These are phyloP conservation scores for Nitzschia putrida DNA, from an alignment of 108 stramenopile genomes.

Conservation along the genomic window DNA sequence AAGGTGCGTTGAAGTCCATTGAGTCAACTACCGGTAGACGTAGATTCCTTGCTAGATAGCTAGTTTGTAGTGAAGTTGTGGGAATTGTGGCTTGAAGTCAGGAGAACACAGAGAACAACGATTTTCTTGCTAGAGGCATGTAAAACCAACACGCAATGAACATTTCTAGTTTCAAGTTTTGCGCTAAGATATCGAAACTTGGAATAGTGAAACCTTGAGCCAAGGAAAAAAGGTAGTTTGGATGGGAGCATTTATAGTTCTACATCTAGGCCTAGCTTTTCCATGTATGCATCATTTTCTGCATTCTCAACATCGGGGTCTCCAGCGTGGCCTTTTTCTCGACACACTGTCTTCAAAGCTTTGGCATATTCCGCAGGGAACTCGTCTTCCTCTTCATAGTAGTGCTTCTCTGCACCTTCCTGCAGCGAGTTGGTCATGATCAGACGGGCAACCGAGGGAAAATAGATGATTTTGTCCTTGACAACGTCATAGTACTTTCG, in stretches of 20 bases:
- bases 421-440: conserved; percentile 13
- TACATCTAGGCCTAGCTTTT: conserved; percentile 19
- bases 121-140: too few relatives aligned
- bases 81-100: too few relatives aligned
- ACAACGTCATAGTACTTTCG: conserved; percentile 34
- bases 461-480: conserved; percentile 23
- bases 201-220: too few relatives aligned
- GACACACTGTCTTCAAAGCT: conserved; percentile 32
- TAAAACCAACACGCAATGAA: too few relatives aligned
- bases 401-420: conserved; percentile 31
- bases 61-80: too few relatives aligned
- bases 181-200: too few relatives aligned
- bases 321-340: conserved; percentile 4
- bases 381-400: conserved; percentile 17
- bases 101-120: too few relatives aligned
- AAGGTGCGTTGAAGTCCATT: too few relatives aligned
- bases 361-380: conserved; percentile 30
- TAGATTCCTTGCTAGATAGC: too few relatives aligned
- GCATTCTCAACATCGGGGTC: conserved; percentile 5
- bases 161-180: too few relatives aligned
- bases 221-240: too few relatives aligned
- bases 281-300: conserved; percentile 26
- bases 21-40: too few relatives aligned
- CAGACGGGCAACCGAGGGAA: conserved; percentile 4
- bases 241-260: background rate